Evolutionary conservation across 345 rosid genomes (phyloP).

Genomic region (Salix caprea): DNA sequence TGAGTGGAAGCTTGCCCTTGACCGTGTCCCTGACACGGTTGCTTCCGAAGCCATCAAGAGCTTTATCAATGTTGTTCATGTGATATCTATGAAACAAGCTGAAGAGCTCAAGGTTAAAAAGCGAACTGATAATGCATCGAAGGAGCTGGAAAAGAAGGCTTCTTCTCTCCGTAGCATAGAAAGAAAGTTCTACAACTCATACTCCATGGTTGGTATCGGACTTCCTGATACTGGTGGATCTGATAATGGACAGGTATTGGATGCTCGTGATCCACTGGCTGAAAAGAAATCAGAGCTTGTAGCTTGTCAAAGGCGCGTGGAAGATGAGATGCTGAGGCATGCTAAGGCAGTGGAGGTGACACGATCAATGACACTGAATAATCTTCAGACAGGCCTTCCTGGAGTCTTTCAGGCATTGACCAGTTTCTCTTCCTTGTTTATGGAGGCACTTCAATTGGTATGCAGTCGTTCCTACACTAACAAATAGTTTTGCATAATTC

Average conservation of each 20-base stretch:
- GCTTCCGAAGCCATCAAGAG: constrained; percentile 99
- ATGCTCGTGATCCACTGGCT: constrained; percentile 79
- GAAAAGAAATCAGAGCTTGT: constrained; percentile 89
- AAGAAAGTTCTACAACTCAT: constrained; percentile 87
- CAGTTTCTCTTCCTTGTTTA: constrained; percentile 74
- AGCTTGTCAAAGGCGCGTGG: constrained; percentile 77
- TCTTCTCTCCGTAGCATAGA: constrained; percentile 80
- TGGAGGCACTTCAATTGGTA: constrained; percentile 58
- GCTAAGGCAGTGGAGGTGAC: constrained; percentile 88
- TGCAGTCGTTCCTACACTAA: constrained; percentile 76
- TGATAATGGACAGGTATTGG: constrained; percentile 61
- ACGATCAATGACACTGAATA: constrained; percentile 78
- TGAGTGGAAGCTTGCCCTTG: constrained; percentile 93
- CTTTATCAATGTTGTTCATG: constrained; percentile 78
- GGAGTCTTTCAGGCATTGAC: constrained; percentile 92
- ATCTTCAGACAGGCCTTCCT: constrained; percentile 86
- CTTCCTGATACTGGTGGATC: constrained; percentile 67
- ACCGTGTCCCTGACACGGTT: constrained; percentile 89
- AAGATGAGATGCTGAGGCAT: constrained; percentile 88
- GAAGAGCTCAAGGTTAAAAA: constrained; percentile 84
- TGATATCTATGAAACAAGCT: constrained; percentile 62
- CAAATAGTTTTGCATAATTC: constrained; percentile 38
- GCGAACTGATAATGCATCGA: constrained; percentile 65
- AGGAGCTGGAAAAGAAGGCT: constrained; percentile 93
- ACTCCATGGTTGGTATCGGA: constrained; percentile 86